phyloP scores from a whole-genome alignment of 2,329 filamentous ascomycete species.

The Colletotrichum falcatum region DNA sequence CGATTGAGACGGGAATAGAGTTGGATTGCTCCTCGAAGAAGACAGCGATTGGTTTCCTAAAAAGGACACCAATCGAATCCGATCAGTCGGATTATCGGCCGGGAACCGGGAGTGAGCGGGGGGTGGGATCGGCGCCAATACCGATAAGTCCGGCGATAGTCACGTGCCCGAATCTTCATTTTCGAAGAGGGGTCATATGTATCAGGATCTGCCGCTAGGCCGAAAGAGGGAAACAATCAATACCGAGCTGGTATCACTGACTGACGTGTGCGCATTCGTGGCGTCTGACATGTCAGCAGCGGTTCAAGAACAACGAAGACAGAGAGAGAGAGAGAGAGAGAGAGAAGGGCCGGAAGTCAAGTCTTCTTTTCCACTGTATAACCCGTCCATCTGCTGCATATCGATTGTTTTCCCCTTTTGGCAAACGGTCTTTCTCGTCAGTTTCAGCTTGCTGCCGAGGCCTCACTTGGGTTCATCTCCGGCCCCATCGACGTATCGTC shows the following conservation, averaged over 20 bases:
- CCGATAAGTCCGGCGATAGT: background rate
- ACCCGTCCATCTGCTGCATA: background rate
- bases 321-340: background rate
- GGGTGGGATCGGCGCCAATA: background rate
- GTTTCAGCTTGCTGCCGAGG: background rate
- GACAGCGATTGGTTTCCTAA: conserved; percentile 2
- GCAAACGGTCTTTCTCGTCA: conserved; percentile 3
- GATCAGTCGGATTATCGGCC: too few relatives aligned
- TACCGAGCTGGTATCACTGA: background rate
- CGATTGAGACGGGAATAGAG: background rate
- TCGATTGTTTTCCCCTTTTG: conserved; percentile 22
- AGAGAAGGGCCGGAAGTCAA: background rate
- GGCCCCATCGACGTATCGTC: background rate
- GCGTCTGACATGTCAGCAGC: background rate
- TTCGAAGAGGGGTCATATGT: too few relatives aligned
- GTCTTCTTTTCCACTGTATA: background rate
- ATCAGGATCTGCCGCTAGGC: background rate
- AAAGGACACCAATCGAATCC: background rate
- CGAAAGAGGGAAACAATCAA: conserved; percentile 33
- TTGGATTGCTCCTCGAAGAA: background rate
- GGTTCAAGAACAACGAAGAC: background rate
- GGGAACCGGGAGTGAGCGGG: background rate
- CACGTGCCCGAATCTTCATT: background rate
- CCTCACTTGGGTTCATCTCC: background rate
- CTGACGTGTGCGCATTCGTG: too few relatives aligned